These are phyloP conservation scores for Didymella lethalis DNA, from an alignment of 2,329 filamentous ascomycete species.

Conservation along the genomic window DNA sequence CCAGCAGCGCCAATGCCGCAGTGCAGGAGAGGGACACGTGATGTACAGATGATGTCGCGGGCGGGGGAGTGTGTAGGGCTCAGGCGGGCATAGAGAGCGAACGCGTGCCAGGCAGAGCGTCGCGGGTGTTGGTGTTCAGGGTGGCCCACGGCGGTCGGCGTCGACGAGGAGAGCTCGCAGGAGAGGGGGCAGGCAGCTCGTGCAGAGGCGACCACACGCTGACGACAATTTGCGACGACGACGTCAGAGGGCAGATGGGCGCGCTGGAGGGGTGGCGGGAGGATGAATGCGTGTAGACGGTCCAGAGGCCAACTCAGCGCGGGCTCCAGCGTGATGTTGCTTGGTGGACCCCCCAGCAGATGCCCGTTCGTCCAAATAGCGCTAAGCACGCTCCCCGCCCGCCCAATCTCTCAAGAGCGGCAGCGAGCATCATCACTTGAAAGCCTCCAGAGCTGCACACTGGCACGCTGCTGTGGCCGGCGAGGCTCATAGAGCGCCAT, in stretches of 20 bases:
- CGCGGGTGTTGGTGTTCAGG: conserved; percentile 40
- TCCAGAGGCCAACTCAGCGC: conserved; percentile 34
- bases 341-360: conserved; percentile 25
- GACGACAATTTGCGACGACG: conserved; percentile 25
- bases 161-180: conserved; percentile 34
- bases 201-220: conserved; percentile 30
- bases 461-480: neutral
- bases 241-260: conserved; percentile 21
- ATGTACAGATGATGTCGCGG: conserved; percentile 26
- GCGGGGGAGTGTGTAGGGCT: conserved; percentile 27
- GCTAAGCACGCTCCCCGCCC: conserved; percentile 22
- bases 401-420: conserved; percentile 18
- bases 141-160: conserved; percentile 35
- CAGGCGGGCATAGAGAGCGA: conserved; percentile 43
- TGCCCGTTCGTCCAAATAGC: conserved; percentile 26
- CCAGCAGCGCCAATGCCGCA: conserved; percentile 40
- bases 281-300: conserved; percentile 31
- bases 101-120: conserved; percentile 38
- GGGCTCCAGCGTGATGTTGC: conserved; percentile 34
- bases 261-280: conserved; percentile 18
- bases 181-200: conserved; percentile 35
- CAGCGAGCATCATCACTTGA: conserved; percentile 12
- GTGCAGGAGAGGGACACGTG: conserved; percentile 27
- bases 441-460: neutral
- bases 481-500: neutral